These are phyloP conservation scores for Endothia cerciana DNA, from an alignment of 2,329 filamentous ascomycete species.

Conservation along the genomic window DNA sequence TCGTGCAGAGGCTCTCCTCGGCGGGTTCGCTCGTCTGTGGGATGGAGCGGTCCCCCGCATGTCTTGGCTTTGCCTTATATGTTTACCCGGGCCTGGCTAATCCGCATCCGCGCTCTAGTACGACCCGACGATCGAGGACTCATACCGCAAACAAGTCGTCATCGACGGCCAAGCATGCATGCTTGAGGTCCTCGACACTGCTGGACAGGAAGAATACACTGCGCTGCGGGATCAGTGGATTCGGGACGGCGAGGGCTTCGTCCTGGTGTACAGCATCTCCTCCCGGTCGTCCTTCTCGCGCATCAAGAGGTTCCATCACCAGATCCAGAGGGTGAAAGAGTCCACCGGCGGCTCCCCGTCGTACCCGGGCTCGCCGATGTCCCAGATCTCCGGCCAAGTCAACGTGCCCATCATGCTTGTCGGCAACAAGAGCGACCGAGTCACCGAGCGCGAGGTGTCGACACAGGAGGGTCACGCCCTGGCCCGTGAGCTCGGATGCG, in stretches of 20 bases:
- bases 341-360: slow-evolving; percentile 77
- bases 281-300: slow-evolving; percentile 93
- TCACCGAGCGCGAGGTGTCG: slow-evolving; percentile 93
- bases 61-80: neutral
- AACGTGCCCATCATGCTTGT: slow-evolving; percentile 96
- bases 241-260: slow-evolving; percentile 94
- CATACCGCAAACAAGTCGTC: slow-evolving; percentile 85
- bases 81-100: slow-evolving; percentile 10
- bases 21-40: neutral
- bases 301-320: slow-evolving; percentile 94
- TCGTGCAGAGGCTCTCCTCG: neutral
- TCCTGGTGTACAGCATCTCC: slow-evolving; percentile 97
- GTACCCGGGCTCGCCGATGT: slow-evolving; percentile 75
- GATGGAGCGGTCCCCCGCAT: neutral
- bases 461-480: slow-evolving; percentile 94
- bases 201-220: slow-evolving; percentile 98
- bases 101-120: slow-evolving; percentile 55
- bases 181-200: slow-evolving; percentile 96
- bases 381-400: slow-evolving; percentile 60
- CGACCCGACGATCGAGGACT: slow-evolving; percentile 86
- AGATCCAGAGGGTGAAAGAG: slow-evolving; percentile 97
- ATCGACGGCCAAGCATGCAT: slow-evolving; percentile 96
- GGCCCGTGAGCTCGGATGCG: slow-evolving; percentile 89
- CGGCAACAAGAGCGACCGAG: slow-evolving; percentile 96
- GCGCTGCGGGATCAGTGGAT: slow-evolving; percentile 98